Base-by-base conservation (phyloP, 768 basidiomycete species). In the Rhodotorula babjevae region DNA sequence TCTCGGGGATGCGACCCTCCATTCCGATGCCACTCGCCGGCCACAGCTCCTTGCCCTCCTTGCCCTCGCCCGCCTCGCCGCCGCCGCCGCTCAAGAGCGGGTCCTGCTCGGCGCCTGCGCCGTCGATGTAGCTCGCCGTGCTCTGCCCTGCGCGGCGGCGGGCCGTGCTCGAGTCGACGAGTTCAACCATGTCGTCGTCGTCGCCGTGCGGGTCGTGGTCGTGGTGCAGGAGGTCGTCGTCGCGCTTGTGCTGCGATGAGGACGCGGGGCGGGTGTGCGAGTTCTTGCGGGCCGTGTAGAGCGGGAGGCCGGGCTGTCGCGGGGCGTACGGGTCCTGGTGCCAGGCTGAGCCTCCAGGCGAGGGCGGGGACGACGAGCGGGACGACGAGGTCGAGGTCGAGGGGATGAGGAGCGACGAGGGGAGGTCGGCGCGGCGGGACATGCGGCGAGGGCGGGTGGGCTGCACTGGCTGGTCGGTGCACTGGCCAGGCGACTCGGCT, bases 1-100 rank as follows among this genome's bases (percentile, higher is more conserved):
- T 68, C 27, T 69, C 69, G 2, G 69, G 66, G 29, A 71, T 67
- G 33, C 64, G 52, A n/a, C 64, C 67, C 64, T 75, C 74, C 74
- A 75, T 75, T 29, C 74, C 74, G 33, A 75, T 75, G 44, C 74
- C 74, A 14, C 65, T 68, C n/a, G 47, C 19, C 14, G 69, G 74
- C 69, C 69, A 71, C 33, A 27, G 27, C 15, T n/a, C 46, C 46
- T 49, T 36, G 11, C 49, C 65, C 61, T 72, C 40, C 47, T 55
- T 42, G 14, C 44, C 50, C 15, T 61, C 42, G 53, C 61, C 8
- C 25, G 21, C 58, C 58, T 23, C 36, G 9, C 36, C 36, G 36
- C 5, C 36, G 36, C 9, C 60, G 42, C 25, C 61, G 3, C 14
- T 31, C 42, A 47, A 21, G 8, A 12, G 14, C 18, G 16, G 3